Conservation (phyloP, 805 yeast genomes). For the Myxozyma neotropica region DNA sequence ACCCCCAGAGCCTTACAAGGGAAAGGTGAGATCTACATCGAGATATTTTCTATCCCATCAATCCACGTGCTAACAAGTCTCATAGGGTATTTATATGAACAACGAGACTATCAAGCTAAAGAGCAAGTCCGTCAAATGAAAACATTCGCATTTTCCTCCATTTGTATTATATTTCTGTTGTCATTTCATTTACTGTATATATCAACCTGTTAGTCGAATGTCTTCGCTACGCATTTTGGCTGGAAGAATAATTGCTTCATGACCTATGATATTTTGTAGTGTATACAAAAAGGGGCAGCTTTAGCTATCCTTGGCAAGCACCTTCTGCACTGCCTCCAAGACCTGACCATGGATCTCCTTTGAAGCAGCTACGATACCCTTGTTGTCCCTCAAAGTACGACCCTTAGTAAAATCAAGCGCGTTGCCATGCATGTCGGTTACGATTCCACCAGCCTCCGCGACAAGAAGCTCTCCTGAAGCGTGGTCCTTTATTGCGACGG, state of each 20-base stretch:
- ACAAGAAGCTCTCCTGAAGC: slow-evolving; percentile 92
- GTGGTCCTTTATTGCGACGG: slow-evolving; percentile 60
- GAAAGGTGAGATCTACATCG: slow-evolving; percentile 52
- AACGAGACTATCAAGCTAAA: slow-evolving; percentile 88
- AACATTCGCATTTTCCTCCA: slow-evolving; percentile 9
- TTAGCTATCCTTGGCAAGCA: slow-evolving; percentile 15
- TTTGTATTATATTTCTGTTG: slow-evolving; percentile 6
- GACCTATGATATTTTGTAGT: no score
- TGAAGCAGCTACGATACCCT: slow-evolving; percentile 88
- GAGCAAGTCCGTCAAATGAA: slow-evolving; percentile 87
- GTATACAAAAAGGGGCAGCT: not conserved
- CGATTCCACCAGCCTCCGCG: slow-evolving; percentile 87
- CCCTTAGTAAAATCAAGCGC: slow-evolving; percentile 83
- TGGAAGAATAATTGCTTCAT: no score
- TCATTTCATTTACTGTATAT: slow-evolving; percentile 1
- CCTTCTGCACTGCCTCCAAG: slow-evolving; percentile 31
- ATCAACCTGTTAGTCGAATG: not conserved
- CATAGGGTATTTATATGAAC: slow-evolving; percentile 79
- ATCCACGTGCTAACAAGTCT: not conserved
- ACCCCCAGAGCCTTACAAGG: slow-evolving; percentile 98
- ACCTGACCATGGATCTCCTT: slow-evolving; percentile 26
- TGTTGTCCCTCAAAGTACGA: slow-evolving; percentile 66
- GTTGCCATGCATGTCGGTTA: slow-evolving; percentile 78
- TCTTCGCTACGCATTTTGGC: not conserved
- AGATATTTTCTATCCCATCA: not conserved